Conservation (phyloP, 495 filamentous ascomycete species). For the Neurospora sp. region DNA sequence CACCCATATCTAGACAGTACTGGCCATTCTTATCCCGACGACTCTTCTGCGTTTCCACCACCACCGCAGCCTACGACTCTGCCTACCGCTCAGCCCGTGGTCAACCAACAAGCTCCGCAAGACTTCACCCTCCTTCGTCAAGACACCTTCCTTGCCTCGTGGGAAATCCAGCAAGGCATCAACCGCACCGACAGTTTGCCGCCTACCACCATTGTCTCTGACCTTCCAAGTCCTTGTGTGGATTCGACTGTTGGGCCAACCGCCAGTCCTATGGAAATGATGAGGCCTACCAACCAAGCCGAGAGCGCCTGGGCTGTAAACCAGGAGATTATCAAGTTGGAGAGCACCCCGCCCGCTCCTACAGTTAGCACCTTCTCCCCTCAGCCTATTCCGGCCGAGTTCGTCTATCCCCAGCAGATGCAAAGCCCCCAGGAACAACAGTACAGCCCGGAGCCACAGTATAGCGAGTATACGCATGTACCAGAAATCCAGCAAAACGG, state of each 20-base stretch:
- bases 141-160: background rate
- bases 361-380: background rate
- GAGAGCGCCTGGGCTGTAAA: constrained; percentile 28
- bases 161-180: background rate
- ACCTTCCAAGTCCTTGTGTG: constrained; percentile 15
- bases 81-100: constrained; percentile 5
- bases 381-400: background rate
- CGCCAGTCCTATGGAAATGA: constrained; percentile 34
- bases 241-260: constrained; percentile 14
- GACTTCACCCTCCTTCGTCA: background rate
- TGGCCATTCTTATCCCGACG: background rate
- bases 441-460: constrained; percentile 11
- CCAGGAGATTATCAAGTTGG: constrained; percentile 31
- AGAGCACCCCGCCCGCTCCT: constrained; percentile 27
- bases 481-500: constrained; percentile 15
- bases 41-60: background rate
- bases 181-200: constrained; percentile 23
- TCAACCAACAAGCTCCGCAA: background rate
- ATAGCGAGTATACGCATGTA: constrained; percentile 3
- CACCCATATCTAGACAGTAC: constrained; percentile 9
- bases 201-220: constrained; percentile 19
- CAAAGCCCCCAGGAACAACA: constrained; percentile 11
- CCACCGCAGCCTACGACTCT: constrained; percentile 3
- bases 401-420: constrained; percentile 13
- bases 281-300: constrained; percentile 31